phyloP scores from a whole-genome alignment of 352 stramenopile species.

The Globisporangium barbulae region DNA sequence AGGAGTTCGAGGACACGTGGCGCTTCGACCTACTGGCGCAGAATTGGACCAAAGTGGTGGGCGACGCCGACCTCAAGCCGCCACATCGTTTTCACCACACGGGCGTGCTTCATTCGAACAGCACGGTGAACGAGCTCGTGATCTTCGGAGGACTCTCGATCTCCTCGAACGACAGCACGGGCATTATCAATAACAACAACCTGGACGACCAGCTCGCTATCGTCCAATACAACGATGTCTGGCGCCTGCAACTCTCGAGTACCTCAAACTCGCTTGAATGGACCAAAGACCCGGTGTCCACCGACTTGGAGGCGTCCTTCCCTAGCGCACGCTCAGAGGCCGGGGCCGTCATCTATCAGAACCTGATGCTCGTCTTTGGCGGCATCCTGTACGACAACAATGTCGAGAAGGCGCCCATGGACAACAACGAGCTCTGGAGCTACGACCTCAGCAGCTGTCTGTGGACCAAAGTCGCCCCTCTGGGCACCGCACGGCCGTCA shows the following conservation, averaged over 20 bases:
- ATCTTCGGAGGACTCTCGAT: slow-evolving; percentile 54
- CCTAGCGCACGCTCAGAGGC: slow-evolving; percentile 49
- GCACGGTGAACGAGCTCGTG: slow-evolving; percentile 38
- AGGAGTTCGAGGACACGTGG: slow-evolving; percentile 80
- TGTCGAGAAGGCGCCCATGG: slow-evolving; percentile 24
- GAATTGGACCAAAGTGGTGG: slow-evolving; percentile 32
- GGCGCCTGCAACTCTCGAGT: slow-evolving; percentile 33
- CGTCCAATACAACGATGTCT: slow-evolving; percentile 53
- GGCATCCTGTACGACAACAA: slow-evolving; percentile 63
- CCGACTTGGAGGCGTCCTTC: slow-evolving; percentile 4
- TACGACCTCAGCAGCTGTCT: slow-evolving; percentile 43
- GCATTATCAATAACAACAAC: neutral
- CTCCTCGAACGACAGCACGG: slow-evolving; percentile 12
- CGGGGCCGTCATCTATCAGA: slow-evolving; percentile 39
- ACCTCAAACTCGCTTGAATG: slow-evolving; percentile 19
- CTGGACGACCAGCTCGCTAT: slow-evolving; percentile 22
- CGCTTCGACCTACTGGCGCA: slow-evolving; percentile 36
- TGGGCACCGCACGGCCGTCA: slow-evolving; percentile 23
- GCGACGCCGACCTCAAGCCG: slow-evolving; percentile 20
- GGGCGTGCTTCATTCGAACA: slow-evolving; percentile 38
- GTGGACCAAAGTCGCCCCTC: slow-evolving; percentile 37
- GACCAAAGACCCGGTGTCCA: slow-evolving; percentile 26
- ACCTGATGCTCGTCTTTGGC: slow-evolving; percentile 61
- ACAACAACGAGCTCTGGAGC: slow-evolving; percentile 65
- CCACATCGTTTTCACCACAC: slow-evolving; percentile 42